Evolutionary conservation across 2,329 filamentous ascomycete genomes (phyloP).

Genomic region (Penicillium palitans): DNA sequence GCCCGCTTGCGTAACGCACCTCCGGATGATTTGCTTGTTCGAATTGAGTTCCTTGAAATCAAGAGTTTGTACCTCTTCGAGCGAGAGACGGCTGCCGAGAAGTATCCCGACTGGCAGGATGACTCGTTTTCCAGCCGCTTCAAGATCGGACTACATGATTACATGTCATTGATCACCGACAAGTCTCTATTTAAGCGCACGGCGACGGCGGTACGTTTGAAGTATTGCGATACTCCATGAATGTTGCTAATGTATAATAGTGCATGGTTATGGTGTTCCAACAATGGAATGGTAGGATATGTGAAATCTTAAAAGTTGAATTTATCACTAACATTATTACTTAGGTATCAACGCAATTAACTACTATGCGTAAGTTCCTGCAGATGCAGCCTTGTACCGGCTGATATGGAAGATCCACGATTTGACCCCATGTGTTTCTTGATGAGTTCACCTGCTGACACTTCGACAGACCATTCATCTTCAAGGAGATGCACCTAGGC

Average conservation of each 20-base stretch:
- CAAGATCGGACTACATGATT: conserved; percentile 59
- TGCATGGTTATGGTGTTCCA: conserved; percentile 42
- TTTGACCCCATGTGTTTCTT: background rate
- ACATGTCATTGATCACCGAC: conserved; percentile 35
- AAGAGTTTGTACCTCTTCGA: conserved; percentile 74
- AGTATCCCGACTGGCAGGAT: conserved; percentile 65
- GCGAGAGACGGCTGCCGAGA: conserved; percentile 64
- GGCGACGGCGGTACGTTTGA: conserved; percentile 42
- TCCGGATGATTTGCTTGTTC: conserved; percentile 66
- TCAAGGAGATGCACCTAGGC: conserved; percentile 36
- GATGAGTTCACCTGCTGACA: conserved; percentile 4
- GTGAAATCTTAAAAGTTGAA: background rate
- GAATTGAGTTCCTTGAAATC: conserved; percentile 76
- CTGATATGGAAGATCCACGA: background rate
- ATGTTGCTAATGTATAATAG: conserved; percentile 63
- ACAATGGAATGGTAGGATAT: conserved; percentile 51
- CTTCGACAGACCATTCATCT: conserved; percentile 32
- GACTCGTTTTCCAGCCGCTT: conserved; percentile 63
- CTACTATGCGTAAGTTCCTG: conserved; percentile 38
- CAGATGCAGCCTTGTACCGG: background rate
- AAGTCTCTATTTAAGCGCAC: conserved; percentile 40
- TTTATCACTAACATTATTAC: background rate
- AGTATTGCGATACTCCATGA: conserved; percentile 37
- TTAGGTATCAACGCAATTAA: conserved; percentile 45
- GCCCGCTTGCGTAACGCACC: conserved; percentile 64